Conservation (phyloP, 768 basidiomycete genomes). For the Mrakia gelida region DNA sequence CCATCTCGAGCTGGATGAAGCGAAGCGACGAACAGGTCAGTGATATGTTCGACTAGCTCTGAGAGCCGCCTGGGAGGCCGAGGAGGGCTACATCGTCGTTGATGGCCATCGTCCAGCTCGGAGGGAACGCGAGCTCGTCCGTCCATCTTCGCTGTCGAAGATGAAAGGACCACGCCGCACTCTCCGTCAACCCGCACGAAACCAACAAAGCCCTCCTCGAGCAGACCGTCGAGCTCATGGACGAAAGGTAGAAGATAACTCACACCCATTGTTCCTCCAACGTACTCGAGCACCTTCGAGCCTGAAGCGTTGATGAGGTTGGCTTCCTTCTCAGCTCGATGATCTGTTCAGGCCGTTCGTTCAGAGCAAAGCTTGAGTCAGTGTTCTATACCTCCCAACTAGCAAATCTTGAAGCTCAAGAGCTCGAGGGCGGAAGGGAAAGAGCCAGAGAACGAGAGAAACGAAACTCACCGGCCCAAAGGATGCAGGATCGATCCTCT, state of each 20-base stretch:
- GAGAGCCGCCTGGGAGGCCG: not conserved
- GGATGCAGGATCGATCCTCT: slow-evolving; percentile 68
- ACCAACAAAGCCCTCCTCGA: not conserved
- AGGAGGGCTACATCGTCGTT: slow-evolving; percentile 17
- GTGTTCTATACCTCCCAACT: not conserved
- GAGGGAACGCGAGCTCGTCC: slow-evolving; percentile 15
- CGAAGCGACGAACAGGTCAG: not conserved
- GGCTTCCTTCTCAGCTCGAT: slow-evolving; percentile 88
- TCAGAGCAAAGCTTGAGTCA: not conserved
- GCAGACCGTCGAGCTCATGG: not conserved
- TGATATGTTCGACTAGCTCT: not conserved
- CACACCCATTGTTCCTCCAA: slow-evolving; percentile 91
- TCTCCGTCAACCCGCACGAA: not conserved
- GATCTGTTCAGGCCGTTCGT: slow-evolving; percentile 52
- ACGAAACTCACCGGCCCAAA: slow-evolving; percentile 63
- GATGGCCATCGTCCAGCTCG: slow-evolving; percentile 29
- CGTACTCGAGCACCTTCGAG: slow-evolving; percentile 83
- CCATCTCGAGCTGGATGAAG: slow-evolving; percentile 68
- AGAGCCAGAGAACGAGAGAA: no score
- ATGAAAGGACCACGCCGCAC: not conserved
- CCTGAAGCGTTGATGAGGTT: slow-evolving; percentile 79
- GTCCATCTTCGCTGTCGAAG: slow-evolving; percentile 15
- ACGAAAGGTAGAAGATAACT: slow-evolving; percentile 21
- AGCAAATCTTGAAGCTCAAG: no score
- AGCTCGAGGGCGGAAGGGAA: not conserved